Percentiles rank a stretch among this genome's conserved stretches.
Evolutionary conservation across 768 basidiomycete species (phyloP).

Genomic region (Gyrodon lividus): DNA sequence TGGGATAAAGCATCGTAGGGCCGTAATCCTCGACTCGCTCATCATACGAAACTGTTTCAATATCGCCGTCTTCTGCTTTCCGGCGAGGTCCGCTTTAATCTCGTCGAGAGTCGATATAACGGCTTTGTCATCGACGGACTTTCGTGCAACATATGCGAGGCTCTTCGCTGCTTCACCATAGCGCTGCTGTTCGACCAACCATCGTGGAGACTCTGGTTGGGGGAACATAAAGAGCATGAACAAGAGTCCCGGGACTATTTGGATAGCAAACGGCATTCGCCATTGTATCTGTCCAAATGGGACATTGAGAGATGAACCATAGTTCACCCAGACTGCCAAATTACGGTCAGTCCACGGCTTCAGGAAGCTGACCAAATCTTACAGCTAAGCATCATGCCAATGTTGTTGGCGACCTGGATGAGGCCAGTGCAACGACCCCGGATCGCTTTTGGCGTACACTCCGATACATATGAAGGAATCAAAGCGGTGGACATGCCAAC

Average conservation of each 20-base stretch:
- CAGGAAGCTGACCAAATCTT: conserved; percentile 1
- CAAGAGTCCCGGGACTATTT: conserved; percentile 51
- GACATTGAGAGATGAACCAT: conserved; percentile 38
- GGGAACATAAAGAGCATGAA: conserved; percentile 46
- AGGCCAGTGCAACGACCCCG: conserved; percentile 51
- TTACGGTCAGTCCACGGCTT: conserved; percentile 1
- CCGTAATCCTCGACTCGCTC: conserved; percentile 43
- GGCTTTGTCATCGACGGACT: conserved; percentile 30
- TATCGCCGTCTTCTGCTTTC: conserved; percentile 37
- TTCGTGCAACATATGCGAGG: conserved; percentile 38
- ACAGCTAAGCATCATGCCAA: conserved; percentile 38
- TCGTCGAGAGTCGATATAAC: conserved; percentile 42
- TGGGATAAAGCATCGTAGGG: conserved; percentile 45
- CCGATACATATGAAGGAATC: conserved; percentile 51
- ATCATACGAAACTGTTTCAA: conserved; percentile 40
- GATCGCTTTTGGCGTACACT: conserved; percentile 46
- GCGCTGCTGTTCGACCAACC: conserved; percentile 47
- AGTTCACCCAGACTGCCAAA: conserved; percentile 48
- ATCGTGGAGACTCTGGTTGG: conserved; percentile 58
- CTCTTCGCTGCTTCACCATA: conserved; percentile 41
- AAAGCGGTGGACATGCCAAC: conserved; percentile 54
- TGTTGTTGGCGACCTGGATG: conserved; percentile 34
- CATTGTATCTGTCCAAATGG: conserved; percentile 44
- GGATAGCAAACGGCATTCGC: conserved; percentile 52
- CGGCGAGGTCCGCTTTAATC: conserved; percentile 47